Evolutionary conservation across 768 basidiomycete species (phyloP), one percentile per base, ranked within the genome.

Genomic region (Leucosporidium yakuticum): DNA sequence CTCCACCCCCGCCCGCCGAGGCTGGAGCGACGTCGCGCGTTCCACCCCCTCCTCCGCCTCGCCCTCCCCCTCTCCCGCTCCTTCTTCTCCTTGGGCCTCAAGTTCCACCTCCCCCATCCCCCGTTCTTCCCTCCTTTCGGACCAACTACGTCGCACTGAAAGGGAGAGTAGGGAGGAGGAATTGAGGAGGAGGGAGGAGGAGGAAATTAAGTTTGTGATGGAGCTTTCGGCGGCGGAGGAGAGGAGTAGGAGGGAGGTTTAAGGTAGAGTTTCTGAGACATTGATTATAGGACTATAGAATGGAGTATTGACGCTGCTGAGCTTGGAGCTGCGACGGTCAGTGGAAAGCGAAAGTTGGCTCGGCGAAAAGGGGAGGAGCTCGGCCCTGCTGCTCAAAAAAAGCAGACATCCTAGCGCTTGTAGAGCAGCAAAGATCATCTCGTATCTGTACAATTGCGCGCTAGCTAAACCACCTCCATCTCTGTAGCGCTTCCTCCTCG

Each of bases 191-290:
- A 5, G 62, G 48, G 70, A 71, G 58, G 55, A 63, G 53, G 70
- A 71, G 54, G 70, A 71, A 32, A 12, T 71, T 44, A 23, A 44
- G 32, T 62, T 63, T 25, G 70, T 67, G n/a, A 39, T 71, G 15
- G 70, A 65, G 50, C 25, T 71, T 32, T 63, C 61, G 4, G 4
- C 65, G 56, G 65, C 49, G 17, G 69, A 67, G 60, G 57, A 63
- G 49, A 54, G 53, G 34, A 63, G 58, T 17, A 19, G 59, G 47
- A 23, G 56, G 59, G 59, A 44, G 58, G 51, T 47, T 4, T 70
- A 56, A n/a, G n/a, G n/a, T n/a, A n/a, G n/a, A n/a, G n/a, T n/a
- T n/a, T n/a, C n/a, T n/a, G n/a, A n/a, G n/a, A n/a, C n/a, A n/a
- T n/a, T n/a, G n/a, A n/a, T n/a, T n/a, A n/a, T n/a, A n/a, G n/a